phyloP scores from a whole-genome alignment of 2,329 filamentous ascomycete genomes.

The Xylariaceae sp. region DNA sequence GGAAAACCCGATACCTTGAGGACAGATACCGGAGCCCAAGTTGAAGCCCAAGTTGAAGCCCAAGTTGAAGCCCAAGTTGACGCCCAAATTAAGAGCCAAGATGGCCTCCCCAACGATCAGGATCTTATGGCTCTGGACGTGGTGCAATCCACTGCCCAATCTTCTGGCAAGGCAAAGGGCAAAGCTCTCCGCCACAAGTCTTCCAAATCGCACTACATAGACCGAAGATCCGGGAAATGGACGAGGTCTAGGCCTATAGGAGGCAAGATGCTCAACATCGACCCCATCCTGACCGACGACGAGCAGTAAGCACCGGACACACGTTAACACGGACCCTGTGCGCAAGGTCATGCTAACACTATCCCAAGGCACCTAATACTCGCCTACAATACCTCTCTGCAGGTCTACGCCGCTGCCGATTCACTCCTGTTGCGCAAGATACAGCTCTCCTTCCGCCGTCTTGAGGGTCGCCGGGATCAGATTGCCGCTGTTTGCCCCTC shows the following conservation, averaged over 20 bases:
- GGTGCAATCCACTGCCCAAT: slow-evolving; percentile 4
- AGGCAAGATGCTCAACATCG: slow-evolving; percentile 61
- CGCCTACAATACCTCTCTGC: slow-evolving; percentile 68
- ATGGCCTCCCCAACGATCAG: slow-evolving; percentile 1
- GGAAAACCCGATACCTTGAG: neutral
- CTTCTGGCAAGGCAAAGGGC: slow-evolving; percentile 4
- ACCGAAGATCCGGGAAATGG: slow-evolving; percentile 38
- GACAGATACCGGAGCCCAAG: no score
- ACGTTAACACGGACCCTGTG: neutral
- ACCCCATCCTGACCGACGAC: slow-evolving; percentile 58
- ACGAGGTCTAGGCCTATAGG: slow-evolving; percentile 61
- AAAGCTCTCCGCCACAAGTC: slow-evolving; percentile 12
- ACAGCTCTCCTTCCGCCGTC: slow-evolving; percentile 40
- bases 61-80: neutral
- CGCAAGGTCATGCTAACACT: slow-evolving; percentile 22
- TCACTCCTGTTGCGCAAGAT: slow-evolving; percentile 78
- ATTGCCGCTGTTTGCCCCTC: slow-evolving; percentile 46
- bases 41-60: no score
- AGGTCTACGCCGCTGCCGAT: slow-evolving; percentile 75
- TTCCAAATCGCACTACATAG: slow-evolving; percentile 7
- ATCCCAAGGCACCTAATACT: slow-evolving; percentile 66
- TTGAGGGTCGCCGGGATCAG: slow-evolving; percentile 27
- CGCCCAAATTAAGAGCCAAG: slow-evolving; percentile 1
- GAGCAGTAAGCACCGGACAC: slow-evolving; percentile 49
- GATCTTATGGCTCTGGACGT: slow-evolving; percentile 2